phyloP scores from a whole-genome alignment of 306 rosid genomes.

The Nissolia schottii region DNA sequence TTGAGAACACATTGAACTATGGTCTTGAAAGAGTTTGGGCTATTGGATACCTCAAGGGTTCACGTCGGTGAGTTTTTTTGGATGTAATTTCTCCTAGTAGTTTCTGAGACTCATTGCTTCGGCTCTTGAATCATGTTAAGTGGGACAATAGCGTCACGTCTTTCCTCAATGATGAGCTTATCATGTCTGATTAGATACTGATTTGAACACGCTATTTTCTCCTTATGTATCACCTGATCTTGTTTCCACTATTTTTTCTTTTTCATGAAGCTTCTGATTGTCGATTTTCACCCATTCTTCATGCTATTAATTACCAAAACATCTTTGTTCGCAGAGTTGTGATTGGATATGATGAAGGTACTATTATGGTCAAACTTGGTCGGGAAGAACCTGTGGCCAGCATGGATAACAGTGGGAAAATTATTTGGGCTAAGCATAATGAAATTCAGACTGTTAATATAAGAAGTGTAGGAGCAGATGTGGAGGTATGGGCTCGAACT shows the following conservation, averaged over 20 bases:
- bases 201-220: neutral
- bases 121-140: slow-evolving; percentile 1
- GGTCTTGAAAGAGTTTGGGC: slow-evolving; percentile 99
- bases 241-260: slow-evolving; percentile 1
- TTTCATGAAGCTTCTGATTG: neutral
- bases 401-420: slow-evolving; percentile 98
- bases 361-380: slow-evolving; percentile 98
- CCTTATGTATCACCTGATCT: neutral
- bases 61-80: slow-evolving; percentile 71
- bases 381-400: slow-evolving; percentile 98
- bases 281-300: neutral
- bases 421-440: slow-evolving; percentile 96
- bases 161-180: neutral
- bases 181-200: slow-evolving; percentile 1
- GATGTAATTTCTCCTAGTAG: neutral
- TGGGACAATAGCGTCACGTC: neutral
- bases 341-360: slow-evolving; percentile 98
- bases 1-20: slow-evolving; percentile 93
- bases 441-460: slow-evolving; percentile 97
- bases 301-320: neutral
- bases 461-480: slow-evolving; percentile 90
- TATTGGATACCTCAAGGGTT: slow-evolving; percentile 93
- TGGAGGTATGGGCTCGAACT: slow-evolving; percentile 56
- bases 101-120: neutral
- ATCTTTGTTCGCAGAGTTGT: slow-evolving; percentile 63